These are phyloP conservation scores for Ogataea pignaliae DNA, from an alignment of 805 yeast species.

Conservation along the genomic window DNA sequence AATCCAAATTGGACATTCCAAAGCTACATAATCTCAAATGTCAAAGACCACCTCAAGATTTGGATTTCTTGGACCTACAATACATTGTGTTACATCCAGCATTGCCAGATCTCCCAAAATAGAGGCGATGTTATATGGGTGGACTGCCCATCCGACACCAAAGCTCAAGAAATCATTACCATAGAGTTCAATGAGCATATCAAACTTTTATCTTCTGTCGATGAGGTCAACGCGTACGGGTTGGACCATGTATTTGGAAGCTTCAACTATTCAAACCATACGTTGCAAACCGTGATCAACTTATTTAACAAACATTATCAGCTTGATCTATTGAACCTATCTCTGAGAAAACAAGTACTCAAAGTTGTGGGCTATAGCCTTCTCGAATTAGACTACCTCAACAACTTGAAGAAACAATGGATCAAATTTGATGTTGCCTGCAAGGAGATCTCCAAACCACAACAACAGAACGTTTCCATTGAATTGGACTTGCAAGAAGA, in stretches of 20 bases:
- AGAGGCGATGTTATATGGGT: conserved; percentile 14
- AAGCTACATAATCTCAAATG: conserved; percentile 11
- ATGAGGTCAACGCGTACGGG: conserved; percentile 34
- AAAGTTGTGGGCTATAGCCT: conserved; percentile 20
- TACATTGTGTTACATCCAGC: conserved; percentile 17
- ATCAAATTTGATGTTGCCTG: conserved; percentile 66
- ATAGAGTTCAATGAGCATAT: conserved; percentile 10
- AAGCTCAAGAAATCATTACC: conserved; percentile 5
- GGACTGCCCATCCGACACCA: conserved; percentile 3
- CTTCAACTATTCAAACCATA: conserved; percentile 42
- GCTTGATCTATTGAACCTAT: conserved; percentile 7
- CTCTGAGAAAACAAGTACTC: conserved; percentile 33
- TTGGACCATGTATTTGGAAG: conserved; percentile 44
- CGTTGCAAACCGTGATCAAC: conserved; percentile 43
- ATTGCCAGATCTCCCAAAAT: conserved; percentile 8
- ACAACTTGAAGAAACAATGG: conserved; percentile 53
- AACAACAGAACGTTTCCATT: conserved; percentile 56
- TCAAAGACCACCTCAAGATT: conserved; percentile 6
- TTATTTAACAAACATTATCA: conserved; percentile 12
- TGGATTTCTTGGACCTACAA: conserved; percentile 26
- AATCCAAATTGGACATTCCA: conserved; percentile 24
- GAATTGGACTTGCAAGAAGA: conserved; percentile 32
- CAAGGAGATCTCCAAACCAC: conserved; percentile 58
- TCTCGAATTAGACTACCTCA: conserved; percentile 32
- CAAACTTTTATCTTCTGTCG: conserved; percentile 3